These are phyloP conservation scores for Tylopilus sp. DNA, from an alignment of 768 basidiomycete species.

Conservation along the genomic window DNA sequence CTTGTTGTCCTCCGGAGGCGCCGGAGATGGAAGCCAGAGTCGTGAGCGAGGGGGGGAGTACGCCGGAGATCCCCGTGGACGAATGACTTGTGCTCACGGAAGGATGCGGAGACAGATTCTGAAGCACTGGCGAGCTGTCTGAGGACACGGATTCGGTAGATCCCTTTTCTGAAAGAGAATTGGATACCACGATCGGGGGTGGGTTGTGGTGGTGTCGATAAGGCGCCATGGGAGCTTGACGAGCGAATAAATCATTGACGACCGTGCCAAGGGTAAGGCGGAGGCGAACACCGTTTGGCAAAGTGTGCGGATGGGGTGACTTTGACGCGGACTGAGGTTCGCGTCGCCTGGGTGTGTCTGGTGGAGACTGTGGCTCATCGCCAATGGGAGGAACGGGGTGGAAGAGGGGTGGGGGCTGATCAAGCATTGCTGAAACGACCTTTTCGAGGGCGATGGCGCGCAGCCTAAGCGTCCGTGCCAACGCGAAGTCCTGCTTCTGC, in stretches of 20 bases:
- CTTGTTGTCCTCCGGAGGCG: slow-evolving; percentile 7
- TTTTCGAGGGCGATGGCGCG: slow-evolving; percentile 83
- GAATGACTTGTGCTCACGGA: slow-evolving; percentile 19
- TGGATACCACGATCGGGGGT: slow-evolving; percentile 33
- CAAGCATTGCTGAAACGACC: slow-evolving; percentile 76
- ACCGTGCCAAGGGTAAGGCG: slow-evolving; percentile 72
- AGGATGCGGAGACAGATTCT: slow-evolving; percentile 23
- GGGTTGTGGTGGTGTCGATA: slow-evolving; percentile 34
- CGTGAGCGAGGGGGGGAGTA: slow-evolving; percentile 29
- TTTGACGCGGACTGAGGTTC: slow-evolving; percentile 21
- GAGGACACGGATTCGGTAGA: slow-evolving; percentile 25
- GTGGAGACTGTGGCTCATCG: slow-evolving; percentile 51
- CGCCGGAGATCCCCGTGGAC: slow-evolving; percentile 13
- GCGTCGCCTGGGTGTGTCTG: slow-evolving; percentile 47
- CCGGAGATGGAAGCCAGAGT: slow-evolving; percentile 30
- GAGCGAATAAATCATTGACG: slow-evolving; percentile 78
- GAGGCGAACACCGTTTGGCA: slow-evolving; percentile 80
- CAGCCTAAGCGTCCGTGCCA: slow-evolving; percentile 62
- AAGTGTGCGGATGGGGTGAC: slow-evolving; percentile 49
- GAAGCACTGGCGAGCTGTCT: slow-evolving; percentile 20
- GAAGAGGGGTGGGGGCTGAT: slow-evolving; percentile 67
- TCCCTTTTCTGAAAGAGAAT: slow-evolving; percentile 22
- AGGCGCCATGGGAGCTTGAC: slow-evolving; percentile 50
- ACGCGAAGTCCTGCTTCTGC: slow-evolving; percentile 54
- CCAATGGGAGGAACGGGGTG: slow-evolving; percentile 46